phyloP scores from a whole-genome alignment of 2,329 filamentous ascomycete species.

The Davidsoniella virescens region DNA sequence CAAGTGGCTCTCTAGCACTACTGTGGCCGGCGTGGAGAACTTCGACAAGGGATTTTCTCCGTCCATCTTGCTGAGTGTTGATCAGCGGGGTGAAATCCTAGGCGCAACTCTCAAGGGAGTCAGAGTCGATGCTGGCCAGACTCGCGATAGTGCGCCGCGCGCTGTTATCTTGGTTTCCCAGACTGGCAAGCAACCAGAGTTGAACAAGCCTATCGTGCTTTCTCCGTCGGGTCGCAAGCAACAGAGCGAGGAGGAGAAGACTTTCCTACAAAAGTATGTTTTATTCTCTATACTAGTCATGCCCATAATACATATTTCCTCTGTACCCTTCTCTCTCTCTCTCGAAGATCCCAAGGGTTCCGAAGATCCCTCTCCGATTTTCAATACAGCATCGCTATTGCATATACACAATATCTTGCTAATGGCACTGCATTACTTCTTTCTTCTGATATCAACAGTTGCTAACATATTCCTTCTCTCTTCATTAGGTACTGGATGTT shows the following conservation, averaged over 20 bases:
- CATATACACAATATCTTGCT: no score
- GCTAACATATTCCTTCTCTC: slow-evolving; percentile 2
- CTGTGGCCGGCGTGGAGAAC: slow-evolving; percentile 38
- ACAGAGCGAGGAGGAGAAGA: slow-evolving; percentile 43
- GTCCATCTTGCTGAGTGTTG: slow-evolving; percentile 36
- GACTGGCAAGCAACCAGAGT: slow-evolving; percentile 37
- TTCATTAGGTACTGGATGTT: slow-evolving; percentile 49
- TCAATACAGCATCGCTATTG: no score
- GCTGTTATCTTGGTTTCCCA: slow-evolving; percentile 32
- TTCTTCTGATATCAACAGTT: background rate
- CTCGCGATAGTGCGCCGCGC: slow-evolving; percentile 48
- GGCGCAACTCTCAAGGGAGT: slow-evolving; percentile 39
- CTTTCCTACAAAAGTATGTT: slow-evolving; percentile 49
- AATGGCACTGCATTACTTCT: no score
- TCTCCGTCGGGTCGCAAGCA: slow-evolving; percentile 39
- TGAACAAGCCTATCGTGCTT: slow-evolving; percentile 49
- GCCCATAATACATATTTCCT: background rate
- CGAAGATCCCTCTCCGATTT: no score
- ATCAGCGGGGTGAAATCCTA: slow-evolving; percentile 25
- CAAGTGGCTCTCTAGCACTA: slow-evolving; percentile 38
- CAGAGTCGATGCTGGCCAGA: slow-evolving; percentile 45
- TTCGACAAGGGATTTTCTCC: slow-evolving; percentile 46
- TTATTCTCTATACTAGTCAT: background rate
- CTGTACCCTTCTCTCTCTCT: no score
- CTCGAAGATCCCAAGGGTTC: no score